Percentiles rank a stretch among this genome's conserved stretches.
These are phyloP conservation scores for Penicillium roqueforti DNA, from an alignment of 495 filamentous ascomycete species.

Conservation along the genomic window DNA sequence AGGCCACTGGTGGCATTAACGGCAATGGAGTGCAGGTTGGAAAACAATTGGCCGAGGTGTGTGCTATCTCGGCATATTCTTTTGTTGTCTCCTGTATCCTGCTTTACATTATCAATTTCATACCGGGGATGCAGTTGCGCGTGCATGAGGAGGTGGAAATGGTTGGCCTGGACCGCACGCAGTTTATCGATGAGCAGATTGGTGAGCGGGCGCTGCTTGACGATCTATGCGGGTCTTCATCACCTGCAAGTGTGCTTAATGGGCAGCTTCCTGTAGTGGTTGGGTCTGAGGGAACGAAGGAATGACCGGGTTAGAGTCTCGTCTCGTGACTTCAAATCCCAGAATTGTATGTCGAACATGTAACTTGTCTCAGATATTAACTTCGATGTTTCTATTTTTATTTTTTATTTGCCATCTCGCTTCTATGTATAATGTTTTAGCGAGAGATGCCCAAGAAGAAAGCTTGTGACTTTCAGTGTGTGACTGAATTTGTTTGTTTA, in stretches of 20 bases:
- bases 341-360: not conserved
- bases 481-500: no score
- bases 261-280: constrained; percentile 11
- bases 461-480: not conserved
- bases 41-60: constrained; percentile 56
- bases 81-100: constrained; percentile 52
- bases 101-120: constrained; percentile 53
- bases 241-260: constrained; percentile 18
- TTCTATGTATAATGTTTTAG: not conserved
- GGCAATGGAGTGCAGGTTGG: constrained; percentile 56
- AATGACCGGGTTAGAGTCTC: constrained; percentile 1
- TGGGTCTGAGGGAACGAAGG: constrained; percentile 12
- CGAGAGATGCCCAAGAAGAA: not conserved
- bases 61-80: constrained; percentile 52
- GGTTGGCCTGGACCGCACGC: constrained; percentile 51
- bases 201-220: constrained; percentile 37
- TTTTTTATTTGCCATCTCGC: not conserved
- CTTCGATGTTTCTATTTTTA: not conserved
- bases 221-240: constrained; percentile 18
- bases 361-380: not conserved
- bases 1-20: constrained; percentile 50
- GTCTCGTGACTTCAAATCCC: not conserved
- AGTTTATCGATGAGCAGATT: constrained; percentile 60
- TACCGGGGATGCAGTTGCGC: constrained; percentile 55
- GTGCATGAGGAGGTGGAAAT: constrained; percentile 54